Conservation (phyloP, 2,329 filamentous ascomycete species). For the Calonectria leucothoes region DNA sequence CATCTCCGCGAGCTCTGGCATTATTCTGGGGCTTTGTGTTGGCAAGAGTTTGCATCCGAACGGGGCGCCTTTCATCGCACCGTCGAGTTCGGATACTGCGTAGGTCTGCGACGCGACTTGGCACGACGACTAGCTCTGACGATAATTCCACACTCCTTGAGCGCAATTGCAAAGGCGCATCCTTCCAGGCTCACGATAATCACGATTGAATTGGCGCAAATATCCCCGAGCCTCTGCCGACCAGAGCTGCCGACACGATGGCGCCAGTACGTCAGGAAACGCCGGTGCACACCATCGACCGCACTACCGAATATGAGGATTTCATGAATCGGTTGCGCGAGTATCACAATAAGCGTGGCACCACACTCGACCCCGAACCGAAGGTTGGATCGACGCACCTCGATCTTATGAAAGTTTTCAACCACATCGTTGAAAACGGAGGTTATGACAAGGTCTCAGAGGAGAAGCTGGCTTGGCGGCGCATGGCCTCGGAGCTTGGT, state of each 20-base stretch:
- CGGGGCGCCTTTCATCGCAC: background rate
- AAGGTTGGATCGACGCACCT: conserved; percentile 82
- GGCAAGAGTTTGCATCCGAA: background rate
- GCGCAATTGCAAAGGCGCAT: conserved; percentile 15
- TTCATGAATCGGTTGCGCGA: conserved; percentile 80
- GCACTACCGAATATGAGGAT: conserved; percentile 78
- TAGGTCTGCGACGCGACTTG: conserved; percentile 17
- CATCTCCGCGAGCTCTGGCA: conserved; percentile 11
- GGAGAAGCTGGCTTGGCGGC: conserved; percentile 88
- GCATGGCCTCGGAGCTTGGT: conserved; percentile 80
- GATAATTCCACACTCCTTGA: background rate
- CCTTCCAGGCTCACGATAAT: background rate
- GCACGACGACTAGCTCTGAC: conserved; percentile 1
- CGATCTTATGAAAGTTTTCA: conserved; percentile 83
- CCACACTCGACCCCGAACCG: conserved; percentile 81
- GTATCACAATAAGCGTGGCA: conserved; percentile 85
- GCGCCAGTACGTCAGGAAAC: conserved; percentile 50
- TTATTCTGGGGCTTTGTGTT: background rate
- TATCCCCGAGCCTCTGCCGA: background rate
- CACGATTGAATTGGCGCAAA: background rate
- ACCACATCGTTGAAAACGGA: conserved; percentile 79
- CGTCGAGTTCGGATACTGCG: background rate
- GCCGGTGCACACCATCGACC: conserved; percentile 62
- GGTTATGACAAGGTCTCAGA: conserved; percentile 88
- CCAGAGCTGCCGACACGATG: conserved; percentile 40